Conservation (phyloP, 495 filamentous ascomycete genomes). For the Clohesyomyces aquaticus region DNA sequence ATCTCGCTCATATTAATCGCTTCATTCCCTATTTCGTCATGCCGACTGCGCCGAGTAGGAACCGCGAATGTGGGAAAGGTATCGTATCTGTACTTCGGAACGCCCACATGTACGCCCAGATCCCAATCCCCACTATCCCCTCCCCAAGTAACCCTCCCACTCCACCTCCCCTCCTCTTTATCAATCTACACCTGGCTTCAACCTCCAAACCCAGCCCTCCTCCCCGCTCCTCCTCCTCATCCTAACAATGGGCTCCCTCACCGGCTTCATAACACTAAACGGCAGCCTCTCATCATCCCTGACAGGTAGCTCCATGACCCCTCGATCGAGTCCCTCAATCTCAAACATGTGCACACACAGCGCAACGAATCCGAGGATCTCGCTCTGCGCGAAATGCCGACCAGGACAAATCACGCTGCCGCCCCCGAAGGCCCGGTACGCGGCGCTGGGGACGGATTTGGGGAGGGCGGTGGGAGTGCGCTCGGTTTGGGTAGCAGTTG, state of each 20-base stretch:
- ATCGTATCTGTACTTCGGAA: too few relatives aligned
- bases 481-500: too few relatives aligned
- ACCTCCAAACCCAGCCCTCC: constrained; percentile 24
- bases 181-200: constrained; percentile 12
- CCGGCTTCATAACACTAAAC: constrained; percentile 39
- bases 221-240: constrained; percentile 29
- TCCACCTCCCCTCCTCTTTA: neutral
- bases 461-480: too few relatives aligned
- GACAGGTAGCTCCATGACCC: constrained; percentile 29
- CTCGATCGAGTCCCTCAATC: constrained; percentile 36
- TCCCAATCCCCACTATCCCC: neutral
- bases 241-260: constrained; percentile 36
- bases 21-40: too few relatives aligned
- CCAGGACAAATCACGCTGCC: constrained; percentile 55
- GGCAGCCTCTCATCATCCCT: constrained; percentile 35
- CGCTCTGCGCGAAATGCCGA: constrained; percentile 53
- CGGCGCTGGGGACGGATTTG: constrained; percentile 25
- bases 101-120: neutral
- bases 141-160: neutral
- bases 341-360: constrained; percentile 53
- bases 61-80: too few relatives aligned
- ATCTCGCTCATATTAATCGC: too few relatives aligned
- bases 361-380: constrained; percentile 50
- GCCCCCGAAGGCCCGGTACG: constrained; percentile 51
- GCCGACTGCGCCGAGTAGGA: too few relatives aligned